These are phyloP conservation scores for Neurospora tetraspora DNA, from an alignment of 495 filamentous ascomycete species.

Conservation along the genomic window DNA sequence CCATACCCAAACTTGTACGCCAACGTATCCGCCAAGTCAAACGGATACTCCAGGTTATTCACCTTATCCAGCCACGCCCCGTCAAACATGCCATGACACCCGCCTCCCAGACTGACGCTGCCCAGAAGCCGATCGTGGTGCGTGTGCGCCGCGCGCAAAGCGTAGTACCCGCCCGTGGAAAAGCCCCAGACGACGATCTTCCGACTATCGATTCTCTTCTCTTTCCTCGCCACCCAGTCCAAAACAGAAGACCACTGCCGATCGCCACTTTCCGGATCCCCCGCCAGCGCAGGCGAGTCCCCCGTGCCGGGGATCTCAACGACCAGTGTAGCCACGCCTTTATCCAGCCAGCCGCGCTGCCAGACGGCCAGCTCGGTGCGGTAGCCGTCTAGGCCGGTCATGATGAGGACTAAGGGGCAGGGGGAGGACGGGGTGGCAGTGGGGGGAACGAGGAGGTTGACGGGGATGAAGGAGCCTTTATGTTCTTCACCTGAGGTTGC, in stretches of 20 bases:
- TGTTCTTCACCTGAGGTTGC: slow-evolving; percentile 29
- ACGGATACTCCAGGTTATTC: slow-evolving; percentile 63
- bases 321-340: slow-evolving; percentile 45
- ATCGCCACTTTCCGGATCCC: slow-evolving; percentile 31
- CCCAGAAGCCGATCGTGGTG: slow-evolving; percentile 48
- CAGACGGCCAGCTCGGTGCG: slow-evolving; percentile 60
- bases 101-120: slow-evolving; percentile 53
- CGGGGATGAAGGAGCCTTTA: slow-evolving; percentile 33
- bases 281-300: slow-evolving; percentile 52
- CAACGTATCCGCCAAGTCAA: slow-evolving; percentile 50
- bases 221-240: slow-evolving; percentile 43
- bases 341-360: slow-evolving; percentile 46
- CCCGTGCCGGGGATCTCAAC: slow-evolving; percentile 68
- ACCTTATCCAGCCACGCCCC: slow-evolving; percentile 51
- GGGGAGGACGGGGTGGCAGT: slow-evolving; percentile 12
- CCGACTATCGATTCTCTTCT: slow-evolving; percentile 40
- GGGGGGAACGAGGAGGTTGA: slow-evolving; percentile 49
- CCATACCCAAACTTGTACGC: slow-evolving; percentile 58
- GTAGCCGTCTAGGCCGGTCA: slow-evolving; percentile 66
- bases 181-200: slow-evolving; percentile 55
- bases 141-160: slow-evolving; percentile 57
- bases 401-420: slow-evolving; percentile 52
- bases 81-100: slow-evolving; percentile 56
- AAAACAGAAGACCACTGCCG: slow-evolving; percentile 53
- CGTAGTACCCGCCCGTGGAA: slow-evolving; percentile 63